These are phyloP conservation scores for Lactarius evosmus DNA, from an alignment of 768 basidiomycete species.

Conservation along the genomic window DNA sequence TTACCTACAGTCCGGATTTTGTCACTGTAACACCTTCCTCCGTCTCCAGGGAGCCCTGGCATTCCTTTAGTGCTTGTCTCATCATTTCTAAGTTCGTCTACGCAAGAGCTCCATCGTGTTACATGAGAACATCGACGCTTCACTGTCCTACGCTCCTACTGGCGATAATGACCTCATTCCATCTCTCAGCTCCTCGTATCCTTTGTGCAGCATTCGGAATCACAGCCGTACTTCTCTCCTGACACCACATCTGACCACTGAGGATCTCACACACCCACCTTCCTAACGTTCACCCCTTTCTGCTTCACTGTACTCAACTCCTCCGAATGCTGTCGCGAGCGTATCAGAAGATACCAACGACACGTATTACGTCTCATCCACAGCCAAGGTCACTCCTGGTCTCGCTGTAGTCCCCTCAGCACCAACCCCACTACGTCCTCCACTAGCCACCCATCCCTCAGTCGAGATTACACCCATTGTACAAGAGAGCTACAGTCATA, in stretches of 20 bases:
- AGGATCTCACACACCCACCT: neutral
- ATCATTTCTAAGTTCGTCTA: too few relatives aligned
- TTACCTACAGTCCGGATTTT: too few relatives aligned
- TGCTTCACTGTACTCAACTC: neutral
- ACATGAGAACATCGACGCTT: neutral
- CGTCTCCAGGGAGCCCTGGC: too few relatives aligned
- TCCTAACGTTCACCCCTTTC: neutral
- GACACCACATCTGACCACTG: neutral
- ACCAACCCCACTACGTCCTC: neutral
- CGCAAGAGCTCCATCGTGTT: too few relatives aligned
- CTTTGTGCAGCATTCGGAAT: neutral
- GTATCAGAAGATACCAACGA: neutral
- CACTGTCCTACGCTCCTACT: neutral
- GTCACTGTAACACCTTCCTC: too few relatives aligned
- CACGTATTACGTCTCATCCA: too few relatives aligned
- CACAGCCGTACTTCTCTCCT: neutral
- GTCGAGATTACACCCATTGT: neutral
- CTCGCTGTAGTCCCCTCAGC: neutral
- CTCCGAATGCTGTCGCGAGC: neutral
- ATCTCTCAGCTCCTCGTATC: neutral
- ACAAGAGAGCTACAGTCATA: neutral
- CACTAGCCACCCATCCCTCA: neutral
- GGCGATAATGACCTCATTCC: neutral
- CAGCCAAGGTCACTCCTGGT: neutral
- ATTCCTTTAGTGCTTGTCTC: too few relatives aligned